Base-by-base conservation (phyloP, 176 grass and related monocot genomes). In the Chloris gayana region DNA sequence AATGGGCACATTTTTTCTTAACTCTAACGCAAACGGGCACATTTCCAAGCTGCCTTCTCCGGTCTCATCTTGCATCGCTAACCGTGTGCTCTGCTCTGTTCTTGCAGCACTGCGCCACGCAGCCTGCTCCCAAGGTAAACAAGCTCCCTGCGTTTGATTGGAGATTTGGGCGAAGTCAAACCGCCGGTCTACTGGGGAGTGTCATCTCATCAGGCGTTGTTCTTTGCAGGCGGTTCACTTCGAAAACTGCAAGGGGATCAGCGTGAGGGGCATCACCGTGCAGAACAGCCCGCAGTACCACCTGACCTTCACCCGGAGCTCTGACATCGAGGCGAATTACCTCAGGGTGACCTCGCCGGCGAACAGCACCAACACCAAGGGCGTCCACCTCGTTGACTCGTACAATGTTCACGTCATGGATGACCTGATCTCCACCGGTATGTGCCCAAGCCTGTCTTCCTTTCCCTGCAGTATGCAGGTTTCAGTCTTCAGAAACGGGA, bases 291-390 rank as follows among this genome's bases (percentile, higher is more conserved):
- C 86, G 72, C 75, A 79, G 41, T 62, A 76, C 73, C 95, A 98
- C 79, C 73, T 98, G 31, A 85, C 86, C 18, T 90, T 98, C 84
- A 85, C 90, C 22, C 67, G 67, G 39, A 83, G 95, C 76, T 86
- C 77, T 30, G 10, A 80, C 66, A 80, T 98, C 64, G 65, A 58
- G 58, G 91, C 85, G 9, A 77, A 51, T 1, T 85, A 80, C 56
- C 86, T 98, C 29, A 80, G 75, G 21, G 75, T 98, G n/a, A 92
- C 72, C 38, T 87, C 92, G 77, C 95, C 95, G 68, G 87, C 63
- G 68, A 11, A 92, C 45, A 98, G 95, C 73, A 38, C 88, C 50
- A 82, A 90, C 83, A 98, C 95, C 83, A 84, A 74, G 75, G 95
- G 92, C 64, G 74, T 98, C 24, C 78, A 87, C 25, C 76, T 98